A percentile compares a stretch with the other conserved stretches of the same genome.
These are phyloP conservation scores for Synchytrium microbalum DNA, from an alignment of 371 early-diverging fungal genomes.

Conservation along the genomic window DNA sequence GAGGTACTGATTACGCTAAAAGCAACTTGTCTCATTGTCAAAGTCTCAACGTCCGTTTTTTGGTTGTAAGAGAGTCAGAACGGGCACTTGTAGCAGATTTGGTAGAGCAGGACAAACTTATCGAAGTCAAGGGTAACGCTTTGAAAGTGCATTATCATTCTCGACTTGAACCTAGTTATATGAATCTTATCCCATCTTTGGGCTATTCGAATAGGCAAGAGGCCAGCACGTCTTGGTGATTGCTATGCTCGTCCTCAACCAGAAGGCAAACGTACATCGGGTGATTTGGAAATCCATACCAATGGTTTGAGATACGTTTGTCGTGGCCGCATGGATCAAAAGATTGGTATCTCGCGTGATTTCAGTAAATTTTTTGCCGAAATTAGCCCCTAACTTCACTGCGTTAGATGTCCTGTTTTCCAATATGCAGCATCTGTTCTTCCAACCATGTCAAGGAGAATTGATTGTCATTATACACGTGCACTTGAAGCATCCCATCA, in stretches of 20 bases:
- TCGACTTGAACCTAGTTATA: no score
- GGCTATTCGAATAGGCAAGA: constrained; percentile 41
- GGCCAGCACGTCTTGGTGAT: constrained; percentile 74
- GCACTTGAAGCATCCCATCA: constrained; percentile 92
- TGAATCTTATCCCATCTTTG: no score
- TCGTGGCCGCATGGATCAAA: constrained; percentile 67
- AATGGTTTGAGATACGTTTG: constrained; percentile 82
- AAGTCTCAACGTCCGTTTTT: constrained; percentile 19
- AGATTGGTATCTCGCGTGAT: constrained; percentile 50
- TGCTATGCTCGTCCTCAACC: constrained; percentile 79
- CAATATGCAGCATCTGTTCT: constrained; percentile 97
- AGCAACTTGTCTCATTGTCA: background rate
- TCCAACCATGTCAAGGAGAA: constrained; percentile 97
- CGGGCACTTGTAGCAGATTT: constrained; percentile 92
- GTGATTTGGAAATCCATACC: constrained; percentile 89
- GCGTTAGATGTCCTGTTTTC: constrained; percentile 83
- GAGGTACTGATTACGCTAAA: constrained; percentile 24
- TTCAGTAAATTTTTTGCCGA: constrained; percentile 7
- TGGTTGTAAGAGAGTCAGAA: constrained; percentile 83
- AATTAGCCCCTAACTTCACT: background rate
- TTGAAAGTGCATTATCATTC: no score
- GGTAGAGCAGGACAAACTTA: constrained; percentile 86
- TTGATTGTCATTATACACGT: constrained; percentile 91
- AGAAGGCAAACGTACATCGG: constrained; percentile 83
- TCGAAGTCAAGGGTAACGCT: constrained; percentile 58